Evolutionary conservation across 306 rosid species (phyloP), one percentile per base, ranked within the genome.

Genomic region (Acacia confusa): DNA sequence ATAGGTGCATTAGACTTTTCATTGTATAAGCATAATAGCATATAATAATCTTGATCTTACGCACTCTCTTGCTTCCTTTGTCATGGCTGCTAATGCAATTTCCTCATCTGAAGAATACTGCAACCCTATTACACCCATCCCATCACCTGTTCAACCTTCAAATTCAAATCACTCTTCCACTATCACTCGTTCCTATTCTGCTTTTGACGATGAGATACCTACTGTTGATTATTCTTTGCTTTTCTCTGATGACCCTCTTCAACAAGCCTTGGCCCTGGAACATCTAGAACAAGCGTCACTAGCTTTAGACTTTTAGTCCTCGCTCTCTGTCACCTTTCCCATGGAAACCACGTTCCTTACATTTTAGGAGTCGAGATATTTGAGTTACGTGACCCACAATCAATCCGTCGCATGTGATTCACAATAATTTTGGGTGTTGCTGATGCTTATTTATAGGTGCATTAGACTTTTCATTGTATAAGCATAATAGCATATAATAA

Each of bases 141-240:
- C n/a, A n/a, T n/a, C n/a, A n/a, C n/a, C n/a, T n/a, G n/a, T n/a
- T n/a, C n/a, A n/a, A n/a, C n/a, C 30, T 28, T 2, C 30, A 28
- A 11, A 45, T 9, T 45, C 50, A 45, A 11, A 45, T 45, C 16
- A 45, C 50, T 45, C 50, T 45, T 45, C 50, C 16, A 9, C 3
- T 27, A 2, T 63, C 40, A 50, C 15, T 41, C 1, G 2, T 28
- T 22, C 61, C 24, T 78, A 82, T 63, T 25, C 71, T 61, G 88
- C 86, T 7, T 2, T 9, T 45, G 77, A 86, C 71, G 82, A 82
- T 76, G 78, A 76, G 40, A 86, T 86, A 34, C 86, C 86, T 20
- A 79, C 89, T 0, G 34, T 86, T 79, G 84, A 86, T 77, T 82
- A 82, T 74, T 79, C 82, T 38, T 12, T 72, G 9, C 73, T 82